Evolutionary conservation across 345 rosid species (phyloP).

Genomic region (Hypericum perforatum): DNA sequence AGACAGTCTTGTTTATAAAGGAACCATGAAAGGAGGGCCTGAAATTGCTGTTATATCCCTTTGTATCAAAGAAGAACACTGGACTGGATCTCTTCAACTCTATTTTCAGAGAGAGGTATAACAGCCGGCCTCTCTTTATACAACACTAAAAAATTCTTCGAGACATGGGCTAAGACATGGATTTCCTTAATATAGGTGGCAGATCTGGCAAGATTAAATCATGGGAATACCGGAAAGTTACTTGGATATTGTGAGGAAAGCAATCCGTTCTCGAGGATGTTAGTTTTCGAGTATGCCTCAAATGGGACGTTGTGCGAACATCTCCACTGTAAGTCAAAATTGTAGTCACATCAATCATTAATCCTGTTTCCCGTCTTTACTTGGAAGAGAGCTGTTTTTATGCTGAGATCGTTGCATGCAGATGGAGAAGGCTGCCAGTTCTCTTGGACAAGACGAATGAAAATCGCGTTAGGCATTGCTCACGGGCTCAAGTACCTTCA

Average conservation of each 20-base stretch:
- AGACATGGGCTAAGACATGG: too few species aligned
- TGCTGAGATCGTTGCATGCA: constrained; percentile 20
- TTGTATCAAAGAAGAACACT: constrained; percentile 73
- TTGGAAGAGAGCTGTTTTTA: too few species aligned
- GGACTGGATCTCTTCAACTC: constrained; percentile 93
- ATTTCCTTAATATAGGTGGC: constrained; percentile 48
- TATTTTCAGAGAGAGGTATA: constrained; percentile 88
- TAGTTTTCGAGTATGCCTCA: constrained; percentile 89
- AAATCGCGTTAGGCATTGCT: constrained; percentile 70
- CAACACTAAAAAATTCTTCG: too few species aligned
- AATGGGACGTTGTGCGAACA: constrained; percentile 92
- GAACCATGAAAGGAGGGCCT: constrained; percentile 76
- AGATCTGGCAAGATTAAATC: constrained; percentile 84
- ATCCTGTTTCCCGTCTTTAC: too few species aligned
- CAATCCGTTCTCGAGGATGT: constrained; percentile 80
- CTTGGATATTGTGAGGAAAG: constrained; percentile 87
- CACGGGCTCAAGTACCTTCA: constrained; percentile 88
- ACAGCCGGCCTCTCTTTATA: too few species aligned
- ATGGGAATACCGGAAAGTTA: constrained; percentile 65
- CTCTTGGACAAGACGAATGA: constrained; percentile 91
- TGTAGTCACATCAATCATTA: too few species aligned
- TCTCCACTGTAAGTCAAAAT: constrained; percentile 69
- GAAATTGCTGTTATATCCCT: constrained; percentile 96
- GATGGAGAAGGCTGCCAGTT: constrained; percentile 87
- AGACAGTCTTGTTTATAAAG: constrained; percentile 89